Evolutionary conservation across 345 rosid genomes (phyloP), one percentile per base, ranked within the genome.

Genomic region (Ricinus communis): DNA sequence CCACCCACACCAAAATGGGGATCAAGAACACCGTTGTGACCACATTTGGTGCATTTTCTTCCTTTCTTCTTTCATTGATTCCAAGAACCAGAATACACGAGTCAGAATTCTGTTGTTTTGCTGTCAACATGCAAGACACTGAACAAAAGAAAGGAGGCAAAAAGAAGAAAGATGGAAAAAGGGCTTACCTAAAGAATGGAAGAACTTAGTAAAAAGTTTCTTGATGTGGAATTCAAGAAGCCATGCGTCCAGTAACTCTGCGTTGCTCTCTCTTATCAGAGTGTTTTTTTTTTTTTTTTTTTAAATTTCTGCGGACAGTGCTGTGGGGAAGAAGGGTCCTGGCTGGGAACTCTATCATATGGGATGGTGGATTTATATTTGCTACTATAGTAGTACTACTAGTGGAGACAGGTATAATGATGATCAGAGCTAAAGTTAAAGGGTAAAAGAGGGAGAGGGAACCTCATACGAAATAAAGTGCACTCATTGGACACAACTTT

Each of bases 381-480:
- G 38, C 38, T 33, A 5, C 16, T 13, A 41, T 16, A 19, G 51
- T 79, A 55, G 66, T 76, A 83, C 86, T 71, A 82, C n/a, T n/a
- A n/a, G n/a, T n/a, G 82, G 65, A 57, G 76, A 77, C 84, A 78
- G 4, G 73, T 58, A 78, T 67, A 64, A 85, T 81, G 24, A 82
- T 83, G 73, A 69, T 49, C 52, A 72, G 67, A 76, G 71, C 62
- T 40, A 69, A 74, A 72, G 79, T 22, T 24, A 47, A 59, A n/a
- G 15, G 52, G 73, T 45, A 64, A 80, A 73, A 65, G 53, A 53
- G 36, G 56, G 36, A 64, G 93, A 82, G 94, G 87, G 89, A 84
- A 79, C 67, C 69, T 71, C 70, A 56, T 81, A 78, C 87, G 81
- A 84, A 82, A 66, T 79, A 85, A 85, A 85, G 86, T 77, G 84